Evolutionary conservation across 805 yeast species (phyloP).

Genomic region (Henningerozyma blattae): DNA sequence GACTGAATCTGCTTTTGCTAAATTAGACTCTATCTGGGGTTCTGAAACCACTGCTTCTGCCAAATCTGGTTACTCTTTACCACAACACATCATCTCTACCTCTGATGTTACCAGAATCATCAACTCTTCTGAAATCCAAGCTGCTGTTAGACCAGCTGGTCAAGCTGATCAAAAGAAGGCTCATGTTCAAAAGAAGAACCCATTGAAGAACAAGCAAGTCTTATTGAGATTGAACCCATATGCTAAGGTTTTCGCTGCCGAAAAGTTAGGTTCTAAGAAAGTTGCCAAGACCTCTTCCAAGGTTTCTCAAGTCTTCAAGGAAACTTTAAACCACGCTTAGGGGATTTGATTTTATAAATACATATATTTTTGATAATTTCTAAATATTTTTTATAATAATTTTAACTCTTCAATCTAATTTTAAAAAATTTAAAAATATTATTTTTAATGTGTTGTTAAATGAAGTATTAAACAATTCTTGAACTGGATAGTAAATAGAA

Average conservation of each 20-base stretch:
- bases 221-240: conserved; percentile 98
- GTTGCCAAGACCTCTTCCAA: conserved; percentile 53
- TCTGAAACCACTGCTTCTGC: conserved; percentile 73
- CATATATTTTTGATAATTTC: too few relatives aligned
- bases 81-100: conserved; percentile 88
- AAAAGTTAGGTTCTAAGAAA: conserved; percentile 80
- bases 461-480: too few relatives aligned
- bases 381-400: neutral
- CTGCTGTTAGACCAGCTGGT: conserved; percentile 94
- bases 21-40: conserved; percentile 96
- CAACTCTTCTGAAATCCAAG: conserved; percentile 98
- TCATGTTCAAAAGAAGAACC: conserved; percentile 97
- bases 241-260: conserved; percentile 92
- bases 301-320: conserved; percentile 59
- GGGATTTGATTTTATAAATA: conserved; percentile 1
- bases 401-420: too few relatives aligned
- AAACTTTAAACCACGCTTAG: conserved; percentile 55
- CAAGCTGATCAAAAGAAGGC: conserved; percentile 87
- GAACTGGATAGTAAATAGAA: too few relatives aligned
- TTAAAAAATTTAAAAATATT: too few relatives aligned
- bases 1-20: conserved; percentile 97
- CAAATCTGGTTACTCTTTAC: conserved; percentile 85
- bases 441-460: too few relatives aligned
- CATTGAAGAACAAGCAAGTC: conserved; percentile 98
- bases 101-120: conserved; percentile 94